Conservation (phyloP, 805 yeast species). For the Lipomyces orientalis region DNA sequence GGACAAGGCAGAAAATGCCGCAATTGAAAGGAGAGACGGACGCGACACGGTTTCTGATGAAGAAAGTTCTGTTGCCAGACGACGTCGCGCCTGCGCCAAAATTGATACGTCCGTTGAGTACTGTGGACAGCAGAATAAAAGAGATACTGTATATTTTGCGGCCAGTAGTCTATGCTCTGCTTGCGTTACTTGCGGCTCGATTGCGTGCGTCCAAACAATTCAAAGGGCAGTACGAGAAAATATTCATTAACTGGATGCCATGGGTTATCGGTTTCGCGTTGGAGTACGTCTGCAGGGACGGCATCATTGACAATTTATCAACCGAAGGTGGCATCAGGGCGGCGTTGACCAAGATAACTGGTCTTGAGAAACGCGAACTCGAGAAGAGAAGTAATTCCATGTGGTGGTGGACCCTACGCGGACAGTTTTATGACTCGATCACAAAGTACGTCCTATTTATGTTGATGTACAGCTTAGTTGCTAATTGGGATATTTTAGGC, state of each 20-base stretch:
- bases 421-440: conserved; percentile 46
- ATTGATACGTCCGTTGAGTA: conserved; percentile 42
- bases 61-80: conserved; percentile 44
- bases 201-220: neutral
- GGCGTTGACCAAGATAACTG: conserved; percentile 40
- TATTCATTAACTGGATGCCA: conserved; percentile 47
- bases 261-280: conserved; percentile 48
- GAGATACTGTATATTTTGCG: conserved; percentile 48
- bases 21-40: conserved; percentile 31
- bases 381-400: conserved; percentile 41
- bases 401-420: conserved; percentile 51
- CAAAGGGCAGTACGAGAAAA: neutral
- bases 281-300: conserved; percentile 44
- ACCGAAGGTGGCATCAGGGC: conserved; percentile 38
- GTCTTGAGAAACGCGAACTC: conserved; percentile 45
- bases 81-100: conserved; percentile 44
- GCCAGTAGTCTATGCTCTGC: conserved; percentile 48
- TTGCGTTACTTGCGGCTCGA: conserved; percentile 33
- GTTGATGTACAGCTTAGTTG: neutral
- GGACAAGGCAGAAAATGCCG: conserved; percentile 38
- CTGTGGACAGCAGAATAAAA: conserved; percentile 37
- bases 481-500: conserved; percentile 36
- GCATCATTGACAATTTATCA: conserved; percentile 34
- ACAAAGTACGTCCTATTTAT: conserved; percentile 33
- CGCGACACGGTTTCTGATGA: conserved; percentile 38